Conservation (phyloP, 2,329 filamentous ascomycete species). For the Fusarium robinianum region DNA sequence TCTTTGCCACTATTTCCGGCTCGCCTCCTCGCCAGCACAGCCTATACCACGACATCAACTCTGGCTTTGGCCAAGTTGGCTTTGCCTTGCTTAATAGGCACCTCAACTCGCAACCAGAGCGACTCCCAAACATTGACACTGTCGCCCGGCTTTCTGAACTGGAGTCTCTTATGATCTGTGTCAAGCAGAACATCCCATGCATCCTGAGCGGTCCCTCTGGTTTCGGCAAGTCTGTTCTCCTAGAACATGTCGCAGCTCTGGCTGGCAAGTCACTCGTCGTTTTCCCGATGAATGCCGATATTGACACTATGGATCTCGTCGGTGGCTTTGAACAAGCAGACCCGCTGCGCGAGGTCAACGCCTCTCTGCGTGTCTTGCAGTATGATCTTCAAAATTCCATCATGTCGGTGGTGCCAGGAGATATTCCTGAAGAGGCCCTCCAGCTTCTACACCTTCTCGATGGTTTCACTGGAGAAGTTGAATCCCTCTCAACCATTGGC, state of each 20-base stretch:
- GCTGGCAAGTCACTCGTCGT: conserved; percentile 77
- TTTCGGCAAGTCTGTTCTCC: conserved; percentile 80
- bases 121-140: conserved; percentile 55
- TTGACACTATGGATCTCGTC: conserved; percentile 96
- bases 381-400: conserved; percentile 57
- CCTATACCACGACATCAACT: conserved; percentile 72
- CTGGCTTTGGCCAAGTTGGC: conserved; percentile 75
- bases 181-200: conserved; percentile 85
- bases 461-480: conserved; percentile 44
- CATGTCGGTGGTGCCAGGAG: conserved; percentile 52
- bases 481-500: conserved; percentile 46
- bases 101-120: conserved; percentile 53
- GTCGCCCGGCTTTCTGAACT: conserved; percentile 69
- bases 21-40: conserved; percentile 59
- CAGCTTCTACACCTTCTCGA: conserved; percentile 57
- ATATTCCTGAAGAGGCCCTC: conserved; percentile 53
- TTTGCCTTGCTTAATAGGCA: conserved; percentile 71
- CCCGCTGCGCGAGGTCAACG: conserved; percentile 71
- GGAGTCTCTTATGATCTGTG: conserved; percentile 85
- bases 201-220: conserved; percentile 87
- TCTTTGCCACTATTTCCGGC: conserved; percentile 71
- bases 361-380: conserved; percentile 54
- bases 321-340: conserved; percentile 97
- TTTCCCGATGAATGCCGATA: conserved; percentile 90
- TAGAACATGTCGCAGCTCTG: conserved; percentile 79